phyloP scores from a whole-genome alignment of 176 grass and related monocot species.

The Urochloa ruziziensis region DNA sequence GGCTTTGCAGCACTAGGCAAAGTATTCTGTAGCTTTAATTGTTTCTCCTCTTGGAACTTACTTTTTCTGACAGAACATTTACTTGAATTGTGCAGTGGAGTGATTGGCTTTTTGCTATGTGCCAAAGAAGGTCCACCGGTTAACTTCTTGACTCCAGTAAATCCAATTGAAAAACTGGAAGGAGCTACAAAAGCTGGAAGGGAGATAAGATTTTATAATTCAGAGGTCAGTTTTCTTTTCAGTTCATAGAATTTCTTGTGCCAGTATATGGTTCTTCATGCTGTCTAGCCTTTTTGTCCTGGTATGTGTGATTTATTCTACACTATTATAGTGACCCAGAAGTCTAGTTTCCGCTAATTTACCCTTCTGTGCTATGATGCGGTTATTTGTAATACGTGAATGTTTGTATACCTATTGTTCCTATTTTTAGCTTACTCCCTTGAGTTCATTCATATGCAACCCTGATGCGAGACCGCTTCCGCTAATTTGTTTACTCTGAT shows the following conservation, averaged over 20 bases:
- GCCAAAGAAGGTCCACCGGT: constrained; percentile 64
- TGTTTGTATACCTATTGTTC: neutral
- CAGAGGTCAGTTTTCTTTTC: constrained; percentile 55
- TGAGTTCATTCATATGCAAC: neutral
- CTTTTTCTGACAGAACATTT: constrained; percentile 7
- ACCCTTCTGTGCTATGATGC: constrained; percentile 12
- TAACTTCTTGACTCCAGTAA: constrained; percentile 78
- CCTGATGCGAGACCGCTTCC: neutral
- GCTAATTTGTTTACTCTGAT: constrained; percentile 2
- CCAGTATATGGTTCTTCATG: neutral
- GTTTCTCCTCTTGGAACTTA: constrained; percentile 4
- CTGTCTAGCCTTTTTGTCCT: neutral
- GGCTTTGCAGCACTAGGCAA: constrained; percentile 3
- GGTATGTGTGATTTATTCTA: neutral
- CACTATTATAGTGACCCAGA: neutral
- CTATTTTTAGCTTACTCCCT: neutral
- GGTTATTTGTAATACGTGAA: neutral
- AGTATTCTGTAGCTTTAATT: neutral
- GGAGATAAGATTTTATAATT: constrained; percentile 96
- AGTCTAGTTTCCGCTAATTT: neutral
- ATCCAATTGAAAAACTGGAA: constrained; percentile 83
- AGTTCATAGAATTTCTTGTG: neutral
- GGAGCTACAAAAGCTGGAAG: constrained; percentile 62
- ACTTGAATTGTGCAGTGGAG: constrained; percentile 65
- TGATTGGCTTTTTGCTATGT: constrained; percentile 95